A percentile compares a stretch with the other conserved stretches of the same genome.
Evolutionary conservation across 2,329 filamentous ascomycete genomes (phyloP).

Genomic region (Sarocladium oryzae): DNA sequence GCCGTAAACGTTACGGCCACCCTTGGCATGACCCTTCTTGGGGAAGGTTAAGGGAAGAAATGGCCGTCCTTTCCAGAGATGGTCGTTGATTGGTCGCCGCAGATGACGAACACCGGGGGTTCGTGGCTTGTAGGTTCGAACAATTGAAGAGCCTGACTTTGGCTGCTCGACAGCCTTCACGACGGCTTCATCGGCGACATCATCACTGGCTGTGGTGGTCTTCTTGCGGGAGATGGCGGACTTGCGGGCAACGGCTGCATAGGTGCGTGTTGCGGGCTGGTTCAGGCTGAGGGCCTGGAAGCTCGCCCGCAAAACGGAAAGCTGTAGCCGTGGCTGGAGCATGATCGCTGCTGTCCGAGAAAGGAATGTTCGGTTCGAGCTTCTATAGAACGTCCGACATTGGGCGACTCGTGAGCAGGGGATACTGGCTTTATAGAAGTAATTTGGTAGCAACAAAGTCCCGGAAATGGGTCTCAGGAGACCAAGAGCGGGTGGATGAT

Average conservation of each 20-base stretch:
- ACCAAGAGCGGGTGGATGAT: not conserved
- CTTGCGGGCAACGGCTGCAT: conserved; percentile 17
- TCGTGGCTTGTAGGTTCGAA: conserved; percentile 88
- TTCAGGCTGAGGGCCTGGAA: conserved; percentile 22
- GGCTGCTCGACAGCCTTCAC: conserved; percentile 16
- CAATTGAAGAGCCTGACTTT: conserved; percentile 31
- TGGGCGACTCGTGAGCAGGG: conserved; percentile 10
- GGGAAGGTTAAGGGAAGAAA: conserved; percentile 77
- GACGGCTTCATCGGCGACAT: conserved; percentile 16
- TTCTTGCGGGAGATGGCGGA: conserved; percentile 15
- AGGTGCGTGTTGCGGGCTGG: conserved; percentile 21
- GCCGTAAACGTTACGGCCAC: conserved; percentile 84
- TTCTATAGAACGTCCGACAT: conserved; percentile 14
- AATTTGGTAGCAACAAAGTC: too few species aligned
- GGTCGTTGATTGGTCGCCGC: conserved; percentile 87
- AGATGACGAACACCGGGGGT: conserved; percentile 91
- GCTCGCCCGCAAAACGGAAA: conserved; percentile 22
- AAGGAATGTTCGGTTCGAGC: conserved; percentile 4
- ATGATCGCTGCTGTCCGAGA: conserved; percentile 15
- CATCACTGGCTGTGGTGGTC: conserved; percentile 12
- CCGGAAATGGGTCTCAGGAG: not conserved
- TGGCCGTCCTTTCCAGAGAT: conserved; percentile 90
- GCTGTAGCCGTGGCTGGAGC: conserved; percentile 24
- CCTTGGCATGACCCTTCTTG: conserved; percentile 88
- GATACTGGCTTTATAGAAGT: too few species aligned